Evolutionary conservation across 345 rosid genomes (phyloP), one percentile per base, ranked within the genome.

Genomic region (Gossypium mustelinum): DNA sequence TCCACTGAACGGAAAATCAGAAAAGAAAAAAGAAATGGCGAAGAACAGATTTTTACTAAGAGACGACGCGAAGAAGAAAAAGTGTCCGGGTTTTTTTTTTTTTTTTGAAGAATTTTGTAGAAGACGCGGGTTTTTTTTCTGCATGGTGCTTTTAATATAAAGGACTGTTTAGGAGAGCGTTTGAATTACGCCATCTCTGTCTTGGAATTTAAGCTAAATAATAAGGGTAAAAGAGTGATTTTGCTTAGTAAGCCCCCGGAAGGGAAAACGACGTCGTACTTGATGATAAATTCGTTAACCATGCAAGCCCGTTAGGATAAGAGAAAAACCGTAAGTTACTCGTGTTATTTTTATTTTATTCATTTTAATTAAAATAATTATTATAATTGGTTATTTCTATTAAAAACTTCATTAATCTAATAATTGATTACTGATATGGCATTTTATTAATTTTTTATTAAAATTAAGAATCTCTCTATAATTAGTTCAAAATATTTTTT

Each of bases 71-170:
- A 47, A 13, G 71, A 22, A 10, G 12, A 48, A 17, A 20, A 48
- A 25, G 47, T 3, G 22, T 45, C 24, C 5, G 11, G 39, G 6
- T 5, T 1, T 34, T 34, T 5, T 5, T 5, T 45, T 41, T 24
- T 73, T 5, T 11, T 20, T 43, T 1, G 8, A 7, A 51, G 45
- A 51, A 16, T 16, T 69, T 17, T 69, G 60, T 29, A 69, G 25
- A 69, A 69, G 60, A 59, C 73, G 60, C 73, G 72, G 68, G 10
- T 22, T n/a, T 14, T 51, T 20, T 64, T 34, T 34, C 4, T 29
- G 34, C 5, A 6, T 1, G 70, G 50, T n/a, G 68, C 22, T 10
- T 3, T 17, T 64, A 34, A 34, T 34, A 2, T 44, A 44, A 1
- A 0, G 17, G n/a, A 4, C 17, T 13, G 70, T 5, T 20, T 20